A percentile compares a stretch with the other conserved stretches of the same genome.
phyloP scores from a whole-genome alignment of 2,329 filamentous ascomycete species.

The Magnaporthiopsis rhizophila region DNA sequence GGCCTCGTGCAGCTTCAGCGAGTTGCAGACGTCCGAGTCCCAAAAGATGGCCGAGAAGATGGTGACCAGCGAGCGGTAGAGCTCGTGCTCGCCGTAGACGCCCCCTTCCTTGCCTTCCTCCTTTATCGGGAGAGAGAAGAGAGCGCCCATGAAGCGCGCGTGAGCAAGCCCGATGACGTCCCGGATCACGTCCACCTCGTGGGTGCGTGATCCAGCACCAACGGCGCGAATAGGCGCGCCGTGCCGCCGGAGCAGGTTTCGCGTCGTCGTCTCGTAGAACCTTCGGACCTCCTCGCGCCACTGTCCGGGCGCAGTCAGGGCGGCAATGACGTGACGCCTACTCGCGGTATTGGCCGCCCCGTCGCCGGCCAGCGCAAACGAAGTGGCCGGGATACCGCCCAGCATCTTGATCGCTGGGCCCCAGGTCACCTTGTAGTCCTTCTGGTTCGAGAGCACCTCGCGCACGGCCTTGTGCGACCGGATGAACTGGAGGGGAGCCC shows the following conservation, averaged over 20 bases:
- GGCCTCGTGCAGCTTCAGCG: neutral
- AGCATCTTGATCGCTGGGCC: slow-evolving; percentile 21
- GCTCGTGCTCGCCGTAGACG: slow-evolving; percentile 22
- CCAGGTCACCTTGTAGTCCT: slow-evolving; percentile 27
- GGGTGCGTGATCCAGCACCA: slow-evolving; percentile 18
- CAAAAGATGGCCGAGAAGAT: slow-evolving; percentile 16
- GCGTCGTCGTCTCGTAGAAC: slow-evolving; percentile 6
- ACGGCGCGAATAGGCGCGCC: slow-evolving; percentile 10
- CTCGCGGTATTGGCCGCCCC: slow-evolving; percentile 22
- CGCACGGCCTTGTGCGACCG: slow-evolving; percentile 39
- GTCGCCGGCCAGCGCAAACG: slow-evolving; percentile 32
- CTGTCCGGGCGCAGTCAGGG: slow-evolving; percentile 12
- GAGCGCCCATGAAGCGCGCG: slow-evolving; percentile 44
- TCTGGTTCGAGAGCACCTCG: slow-evolving; percentile 14
- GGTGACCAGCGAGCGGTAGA: slow-evolving; percentile 34
- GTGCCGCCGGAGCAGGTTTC: slow-evolving; percentile 2
- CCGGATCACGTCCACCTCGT: slow-evolving; percentile 33
- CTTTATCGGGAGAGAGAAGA: slow-evolving; percentile 52
- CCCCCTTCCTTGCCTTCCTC: slow-evolving; percentile 23
- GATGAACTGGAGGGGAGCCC: slow-evolving; percentile 37
- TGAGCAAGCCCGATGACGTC: slow-evolving; percentile 54
- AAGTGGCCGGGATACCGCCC: slow-evolving; percentile 19
- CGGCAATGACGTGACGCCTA: slow-evolving; percentile 22
- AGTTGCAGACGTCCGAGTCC: slow-evolving; percentile 2
- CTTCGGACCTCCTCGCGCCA: slow-evolving; percentile 1